Conservation (phyloP, 2,329 filamentous ascomycete genomes). For the Aspergillus terreus region DNA sequence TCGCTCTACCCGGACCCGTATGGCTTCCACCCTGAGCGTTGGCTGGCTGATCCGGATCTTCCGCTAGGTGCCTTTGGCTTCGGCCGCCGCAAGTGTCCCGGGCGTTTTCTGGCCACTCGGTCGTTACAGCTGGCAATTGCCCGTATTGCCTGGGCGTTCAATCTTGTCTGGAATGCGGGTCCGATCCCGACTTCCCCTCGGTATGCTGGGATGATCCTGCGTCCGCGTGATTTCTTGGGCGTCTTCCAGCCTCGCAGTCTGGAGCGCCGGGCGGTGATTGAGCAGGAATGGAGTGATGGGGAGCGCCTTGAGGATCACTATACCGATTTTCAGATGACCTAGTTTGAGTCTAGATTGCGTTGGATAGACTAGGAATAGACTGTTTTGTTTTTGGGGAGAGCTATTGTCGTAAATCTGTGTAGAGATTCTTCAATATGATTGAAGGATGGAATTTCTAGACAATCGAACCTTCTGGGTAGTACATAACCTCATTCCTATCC, state of each 20-base stretch:
- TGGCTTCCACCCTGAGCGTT: not conserved
- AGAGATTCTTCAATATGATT: too few relatives aligned
- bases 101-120: not conserved
- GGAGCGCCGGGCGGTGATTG: not conserved
- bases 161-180: not conserved
- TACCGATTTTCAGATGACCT: not conserved
- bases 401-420: too few relatives aligned
- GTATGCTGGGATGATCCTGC: not conserved
- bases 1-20: not conserved
- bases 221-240: not conserved
- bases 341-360: too few relatives aligned
- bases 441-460: too few relatives aligned
- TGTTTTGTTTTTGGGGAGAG: too few relatives aligned
- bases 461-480: too few relatives aligned
- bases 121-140: not conserved
- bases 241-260: not conserved
- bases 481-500: too few relatives aligned
- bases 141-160: not conserved
- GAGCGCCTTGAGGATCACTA: not conserved
- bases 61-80: slow-evolving; percentile 2
- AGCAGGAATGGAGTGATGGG: not conserved
- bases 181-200: not conserved
- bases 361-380: too few relatives aligned
- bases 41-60: not conserved
- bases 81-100: slow-evolving; percentile 3